Percentiles rank a stretch among this genome's conserved stretches.
These are phyloP conservation scores for Russula emetica DNA, from an alignment of 768 basidiomycete genomes.

Conservation along the genomic window DNA sequence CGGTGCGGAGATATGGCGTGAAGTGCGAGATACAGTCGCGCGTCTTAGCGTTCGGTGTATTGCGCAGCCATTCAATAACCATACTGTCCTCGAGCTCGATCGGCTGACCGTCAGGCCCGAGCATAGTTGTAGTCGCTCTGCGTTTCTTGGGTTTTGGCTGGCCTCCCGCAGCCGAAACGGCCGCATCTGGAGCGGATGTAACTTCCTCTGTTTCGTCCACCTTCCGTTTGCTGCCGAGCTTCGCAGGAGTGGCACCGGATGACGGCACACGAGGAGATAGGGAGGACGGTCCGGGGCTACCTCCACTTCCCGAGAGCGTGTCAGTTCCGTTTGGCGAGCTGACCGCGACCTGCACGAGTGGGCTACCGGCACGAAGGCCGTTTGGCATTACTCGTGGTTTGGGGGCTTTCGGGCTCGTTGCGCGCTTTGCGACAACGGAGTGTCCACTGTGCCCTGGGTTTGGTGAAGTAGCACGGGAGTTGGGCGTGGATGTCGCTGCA, in stretches of 20 bases:
- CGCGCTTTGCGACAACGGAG: constrained; percentile 76
- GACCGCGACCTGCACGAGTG: constrained; percentile 42
- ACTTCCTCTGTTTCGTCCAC: constrained; percentile 37
- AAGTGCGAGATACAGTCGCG: constrained; percentile 79
- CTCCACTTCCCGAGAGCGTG: constrained; percentile 27
- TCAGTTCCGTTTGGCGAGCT: constrained; percentile 35
- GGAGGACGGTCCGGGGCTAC: constrained; percentile 32
- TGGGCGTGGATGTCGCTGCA: constrained; percentile 36
- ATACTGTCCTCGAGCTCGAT: constrained; percentile 58
- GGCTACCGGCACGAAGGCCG: constrained; percentile 55
- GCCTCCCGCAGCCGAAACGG: constrained; percentile 28
- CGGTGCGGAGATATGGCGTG: constrained; percentile 66
- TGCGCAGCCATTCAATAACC: constrained; percentile 73
- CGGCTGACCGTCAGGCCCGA: constrained; percentile 39
- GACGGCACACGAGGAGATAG: constrained; percentile 33
- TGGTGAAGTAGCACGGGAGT: constrained; percentile 60
- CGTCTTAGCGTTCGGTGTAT: constrained; percentile 64
- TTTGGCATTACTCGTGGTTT: constrained; percentile 48
- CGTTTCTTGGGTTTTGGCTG: constrained; percentile 53
- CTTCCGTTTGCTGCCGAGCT: constrained; percentile 58
- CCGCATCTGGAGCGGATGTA: constrained; percentile 11
- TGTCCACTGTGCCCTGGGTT: constrained; percentile 63
- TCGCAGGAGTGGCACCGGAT: constrained; percentile 19
- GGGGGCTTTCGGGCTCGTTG: constrained; percentile 72
- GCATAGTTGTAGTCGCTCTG: constrained; percentile 36